These are phyloP conservation scores for Peronosclerospora sorghi DNA, from an alignment of 352 stramenopile genomes.

Conservation along the genomic window DNA sequence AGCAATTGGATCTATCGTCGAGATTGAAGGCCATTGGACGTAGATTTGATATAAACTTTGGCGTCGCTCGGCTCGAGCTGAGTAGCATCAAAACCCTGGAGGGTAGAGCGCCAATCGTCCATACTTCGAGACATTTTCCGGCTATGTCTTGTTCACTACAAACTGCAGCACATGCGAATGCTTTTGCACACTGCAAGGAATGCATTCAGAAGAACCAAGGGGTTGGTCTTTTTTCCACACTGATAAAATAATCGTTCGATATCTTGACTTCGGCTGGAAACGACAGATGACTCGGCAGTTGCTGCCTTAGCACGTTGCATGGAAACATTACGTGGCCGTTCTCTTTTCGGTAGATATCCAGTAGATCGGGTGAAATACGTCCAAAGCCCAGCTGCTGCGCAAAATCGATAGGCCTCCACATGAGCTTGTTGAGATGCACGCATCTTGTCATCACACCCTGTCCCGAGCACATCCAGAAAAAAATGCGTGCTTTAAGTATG, in stretches of 20 bases:
- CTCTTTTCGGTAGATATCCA: slow-evolving; percentile 65
- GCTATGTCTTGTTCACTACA: slow-evolving; percentile 56
- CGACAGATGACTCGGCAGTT: not conserved
- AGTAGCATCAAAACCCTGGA: slow-evolving; percentile 21
- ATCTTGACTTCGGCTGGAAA: slow-evolving; percentile 56
- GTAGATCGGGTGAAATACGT: slow-evolving; percentile 64
- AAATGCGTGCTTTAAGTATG: slow-evolving; percentile 80
- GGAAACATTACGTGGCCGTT: slow-evolving; percentile 59
- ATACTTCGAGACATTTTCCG: slow-evolving; percentile 51
- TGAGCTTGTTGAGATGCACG: slow-evolving; percentile 86
- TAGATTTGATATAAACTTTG: slow-evolving; percentile 78
- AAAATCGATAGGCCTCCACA: slow-evolving; percentile 73
- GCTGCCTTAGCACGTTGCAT: slow-evolving; percentile 17
- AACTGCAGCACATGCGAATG: slow-evolving; percentile 29
- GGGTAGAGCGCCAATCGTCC: slow-evolving; percentile 47
- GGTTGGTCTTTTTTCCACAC: slow-evolving; percentile 41
- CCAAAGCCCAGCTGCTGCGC: slow-evolving; percentile 45
- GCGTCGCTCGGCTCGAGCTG: slow-evolving; percentile 13
- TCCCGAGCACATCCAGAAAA: slow-evolving; percentile 85
- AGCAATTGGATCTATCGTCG: slow-evolving; percentile 37
- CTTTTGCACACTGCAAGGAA: slow-evolving; percentile 14
- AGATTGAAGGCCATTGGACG: slow-evolving; percentile 61
- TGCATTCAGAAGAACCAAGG: slow-evolving; percentile 29
- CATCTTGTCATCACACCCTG: slow-evolving; percentile 80
- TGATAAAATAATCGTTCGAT: slow-evolving; percentile 81